phyloP scores from a whole-genome alignment of 176 grass and related monocot species.

The Aegilops sharonensis region DNA sequence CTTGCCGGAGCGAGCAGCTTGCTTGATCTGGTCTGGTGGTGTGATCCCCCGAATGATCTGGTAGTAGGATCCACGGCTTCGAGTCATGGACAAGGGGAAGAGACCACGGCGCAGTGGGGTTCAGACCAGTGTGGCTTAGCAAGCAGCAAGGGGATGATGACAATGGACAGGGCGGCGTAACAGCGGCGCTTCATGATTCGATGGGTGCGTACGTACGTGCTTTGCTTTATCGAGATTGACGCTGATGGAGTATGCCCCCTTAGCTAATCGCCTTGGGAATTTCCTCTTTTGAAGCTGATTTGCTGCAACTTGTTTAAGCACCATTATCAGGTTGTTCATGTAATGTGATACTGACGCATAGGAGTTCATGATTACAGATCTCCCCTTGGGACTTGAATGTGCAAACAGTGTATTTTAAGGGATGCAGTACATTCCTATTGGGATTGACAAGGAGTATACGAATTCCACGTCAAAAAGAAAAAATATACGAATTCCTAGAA shows the following conservation, averaged over 20 bases:
- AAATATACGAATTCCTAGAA: not conserved
- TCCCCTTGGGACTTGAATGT: not conserved
- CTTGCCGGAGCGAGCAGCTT: not conserved
- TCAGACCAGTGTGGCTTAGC: constrained; percentile 1
- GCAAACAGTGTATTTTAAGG: not conserved
- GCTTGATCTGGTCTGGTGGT: not conserved
- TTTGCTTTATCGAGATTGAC: constrained; percentile 21
- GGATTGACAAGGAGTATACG: not conserved
- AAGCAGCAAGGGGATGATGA: constrained; percentile 15
- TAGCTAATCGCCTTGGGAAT: not conserved
- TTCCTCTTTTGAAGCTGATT: constrained; percentile 17
- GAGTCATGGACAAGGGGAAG: constrained; percentile 45
- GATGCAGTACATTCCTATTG: not conserved
- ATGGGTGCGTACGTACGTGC: not conserved
- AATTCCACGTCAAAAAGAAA: too few species aligned
- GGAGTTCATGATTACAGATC: constrained; percentile 16
- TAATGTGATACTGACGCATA: not conserved
- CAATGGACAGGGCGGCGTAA: constrained; percentile 6
- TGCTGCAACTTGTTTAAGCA: not conserved
- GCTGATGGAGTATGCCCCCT: not conserved
- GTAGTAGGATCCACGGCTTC: constrained; percentile 29
- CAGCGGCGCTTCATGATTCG: not conserved
- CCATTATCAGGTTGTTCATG: constrained; percentile 17
- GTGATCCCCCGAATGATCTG: constrained; percentile 8
- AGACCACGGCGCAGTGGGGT: constrained; percentile 26